phyloP scores from a whole-genome alignment of 176 grass and related monocot genomes.

The Tillandsia fasciculata region DNA sequence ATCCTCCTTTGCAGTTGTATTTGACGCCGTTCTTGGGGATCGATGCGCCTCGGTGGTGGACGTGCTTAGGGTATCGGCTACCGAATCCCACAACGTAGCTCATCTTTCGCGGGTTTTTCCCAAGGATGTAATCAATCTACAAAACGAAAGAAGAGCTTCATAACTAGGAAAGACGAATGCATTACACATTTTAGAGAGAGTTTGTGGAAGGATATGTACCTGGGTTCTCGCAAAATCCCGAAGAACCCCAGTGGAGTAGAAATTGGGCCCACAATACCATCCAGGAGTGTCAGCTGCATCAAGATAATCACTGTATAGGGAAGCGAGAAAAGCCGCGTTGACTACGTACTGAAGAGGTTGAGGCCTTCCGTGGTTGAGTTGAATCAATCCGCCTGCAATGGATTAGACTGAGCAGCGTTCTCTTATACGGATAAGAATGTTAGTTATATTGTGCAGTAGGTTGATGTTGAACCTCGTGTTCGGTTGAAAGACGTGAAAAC shows the following conservation, averaged over 20 bases:
- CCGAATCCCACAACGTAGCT: conserved; percentile 77
- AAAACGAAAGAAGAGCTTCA: conserved; percentile 6
- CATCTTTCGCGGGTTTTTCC: conserved; percentile 90
- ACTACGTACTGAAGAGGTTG: conserved; percentile 81
- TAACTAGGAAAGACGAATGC: conserved; percentile 1
- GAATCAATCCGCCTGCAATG: conserved; percentile 72
- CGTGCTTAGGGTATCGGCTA: conserved; percentile 62
- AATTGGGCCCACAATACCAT: conserved; percentile 91
- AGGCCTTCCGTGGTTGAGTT: conserved; percentile 80
- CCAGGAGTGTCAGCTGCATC: conserved; percentile 86
- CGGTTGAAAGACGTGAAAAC: conserved; percentile 76
- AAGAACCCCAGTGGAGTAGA: conserved; percentile 67
- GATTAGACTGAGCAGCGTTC: not conserved
- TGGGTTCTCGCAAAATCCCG: conserved; percentile 80
- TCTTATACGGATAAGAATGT: not conserved
- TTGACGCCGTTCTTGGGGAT: conserved; percentile 78
- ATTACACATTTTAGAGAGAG: conserved; percentile 2
- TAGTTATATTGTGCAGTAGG: not conserved
- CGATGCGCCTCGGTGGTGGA: conserved; percentile 86
- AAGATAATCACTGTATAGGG: conserved; percentile 86
- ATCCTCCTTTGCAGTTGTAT: conserved; percentile 71
- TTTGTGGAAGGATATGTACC: conserved; percentile 18
- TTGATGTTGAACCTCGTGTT: conserved; percentile 53
- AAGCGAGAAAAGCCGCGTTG: conserved; percentile 87
- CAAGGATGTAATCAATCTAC: conserved; percentile 82